Evolutionary conservation across 345 rosid genomes (phyloP).

Genomic region (Salix brachista): DNA sequence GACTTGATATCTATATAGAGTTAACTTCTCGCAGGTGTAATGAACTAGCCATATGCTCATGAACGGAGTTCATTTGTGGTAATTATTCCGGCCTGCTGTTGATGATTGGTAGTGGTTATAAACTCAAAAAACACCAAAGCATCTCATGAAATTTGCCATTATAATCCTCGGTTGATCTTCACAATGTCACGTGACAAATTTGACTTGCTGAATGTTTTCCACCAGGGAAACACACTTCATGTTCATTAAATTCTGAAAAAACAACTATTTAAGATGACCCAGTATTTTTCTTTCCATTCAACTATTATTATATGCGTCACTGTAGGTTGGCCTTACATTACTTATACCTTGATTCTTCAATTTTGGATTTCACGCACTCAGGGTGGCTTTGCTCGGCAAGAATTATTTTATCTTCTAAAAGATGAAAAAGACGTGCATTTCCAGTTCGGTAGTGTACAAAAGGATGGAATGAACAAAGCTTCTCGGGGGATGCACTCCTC

Average conservation of each 20-base stretch:
- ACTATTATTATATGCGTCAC: background rate
- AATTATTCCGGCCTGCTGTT: background rate
- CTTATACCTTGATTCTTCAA: background rate
- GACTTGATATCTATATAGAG: background rate
- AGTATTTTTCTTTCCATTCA: background rate
- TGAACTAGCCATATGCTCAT: background rate
- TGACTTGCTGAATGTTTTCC: background rate
- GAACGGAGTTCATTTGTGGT: background rate
- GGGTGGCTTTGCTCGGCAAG: conserved; percentile 89
- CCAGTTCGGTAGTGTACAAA: conserved; percentile 69
- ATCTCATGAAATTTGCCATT: background rate
- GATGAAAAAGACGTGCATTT: conserved; percentile 85
- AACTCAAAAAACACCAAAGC: background rate
- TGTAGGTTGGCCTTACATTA: background rate
- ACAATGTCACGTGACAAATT: background rate
- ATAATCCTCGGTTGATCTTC: background rate
- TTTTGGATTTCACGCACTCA: conserved; percentile 20
- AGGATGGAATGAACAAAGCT: conserved; percentile 63
- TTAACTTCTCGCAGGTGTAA: background rate
- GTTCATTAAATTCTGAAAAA: background rate
- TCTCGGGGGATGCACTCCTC: conserved; percentile 75
- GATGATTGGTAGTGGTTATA: background rate
- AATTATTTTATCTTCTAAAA: conserved; percentile 65
- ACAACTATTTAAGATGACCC: background rate
- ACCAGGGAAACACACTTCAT: background rate